Evolutionary conservation across 768 basidiomycete species (phyloP).

Genomic region (Infundibulicybe gibba): DNA sequence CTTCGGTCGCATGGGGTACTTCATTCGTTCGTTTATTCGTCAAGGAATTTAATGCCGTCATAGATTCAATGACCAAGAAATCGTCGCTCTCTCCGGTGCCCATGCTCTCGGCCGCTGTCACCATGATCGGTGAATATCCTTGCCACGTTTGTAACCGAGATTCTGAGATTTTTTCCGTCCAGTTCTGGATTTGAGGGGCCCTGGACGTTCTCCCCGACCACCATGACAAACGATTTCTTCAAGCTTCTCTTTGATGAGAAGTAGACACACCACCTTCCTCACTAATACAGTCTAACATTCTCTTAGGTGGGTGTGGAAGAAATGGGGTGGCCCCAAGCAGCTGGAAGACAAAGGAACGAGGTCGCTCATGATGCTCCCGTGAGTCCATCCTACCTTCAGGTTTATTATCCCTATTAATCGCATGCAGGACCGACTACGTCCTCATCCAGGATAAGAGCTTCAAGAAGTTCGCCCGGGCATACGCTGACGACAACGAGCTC

Average conservation of each 20-base stretch:
- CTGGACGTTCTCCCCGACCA: slow-evolving; percentile 94
- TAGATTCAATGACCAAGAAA: slow-evolving; percentile 93
- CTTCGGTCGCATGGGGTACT: slow-evolving; percentile 86
- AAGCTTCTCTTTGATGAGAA: slow-evolving; percentile 85
- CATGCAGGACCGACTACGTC: slow-evolving; percentile 76
- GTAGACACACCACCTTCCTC: slow-evolving; percentile 26
- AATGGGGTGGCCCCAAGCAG: slow-evolving; percentile 94
- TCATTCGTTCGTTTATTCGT: background rate
- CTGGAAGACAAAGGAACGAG: slow-evolving; percentile 89
- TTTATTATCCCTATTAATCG: slow-evolving; percentile 1
- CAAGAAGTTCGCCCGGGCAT: slow-evolving; percentile 83
- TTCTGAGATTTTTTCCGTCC: slow-evolving; percentile 1
- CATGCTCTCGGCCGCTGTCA: slow-evolving; percentile 98
- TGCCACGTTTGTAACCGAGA: slow-evolving; percentile 11
- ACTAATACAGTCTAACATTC: slow-evolving; percentile 1
- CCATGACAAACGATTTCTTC: slow-evolving; percentile 84
- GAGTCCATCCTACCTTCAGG: slow-evolving; percentile 23
- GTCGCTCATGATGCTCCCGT: slow-evolving; percentile 95
- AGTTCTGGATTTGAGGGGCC: slow-evolving; percentile 84
- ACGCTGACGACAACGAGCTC: slow-evolving; percentile 78
- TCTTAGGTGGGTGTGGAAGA: slow-evolving; percentile 83
- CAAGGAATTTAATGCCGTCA: background rate
- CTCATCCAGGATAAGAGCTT: slow-evolving; percentile 89
- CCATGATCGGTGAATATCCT: slow-evolving; percentile 52
- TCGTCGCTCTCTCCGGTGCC: slow-evolving; percentile 90